Evolutionary conservation across 1,284 basidiomycete genomes (phyloP).

Genomic region (Athelia sp.): DNA sequence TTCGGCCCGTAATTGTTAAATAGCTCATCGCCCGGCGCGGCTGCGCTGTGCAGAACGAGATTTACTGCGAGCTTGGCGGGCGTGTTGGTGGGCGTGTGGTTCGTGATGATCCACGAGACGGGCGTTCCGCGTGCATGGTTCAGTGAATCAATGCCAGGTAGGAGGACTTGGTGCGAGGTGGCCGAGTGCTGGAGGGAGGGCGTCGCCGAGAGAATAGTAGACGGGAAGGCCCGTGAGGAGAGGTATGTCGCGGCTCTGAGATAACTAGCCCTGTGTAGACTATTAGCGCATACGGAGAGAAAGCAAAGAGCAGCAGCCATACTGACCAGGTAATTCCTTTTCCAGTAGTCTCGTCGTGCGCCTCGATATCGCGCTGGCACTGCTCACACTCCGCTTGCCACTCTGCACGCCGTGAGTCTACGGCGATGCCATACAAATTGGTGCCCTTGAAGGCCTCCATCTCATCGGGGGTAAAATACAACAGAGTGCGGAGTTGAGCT

Average conservation of each 20-base stretch:
- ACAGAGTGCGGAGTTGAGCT: slow-evolving; percentile 60
- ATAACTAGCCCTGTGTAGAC: slow-evolving; percentile 58
- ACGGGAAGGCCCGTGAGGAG: slow-evolving; percentile 87
- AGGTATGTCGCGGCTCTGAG: slow-evolving; percentile 69
- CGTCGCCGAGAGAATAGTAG: slow-evolving; percentile 58
- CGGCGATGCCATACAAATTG: slow-evolving; percentile 71
- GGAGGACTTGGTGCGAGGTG: slow-evolving; percentile 68
- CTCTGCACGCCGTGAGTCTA: slow-evolving; percentile 46
- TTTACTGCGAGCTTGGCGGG: slow-evolving; percentile 5
- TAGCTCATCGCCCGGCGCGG: slow-evolving; percentile 51
- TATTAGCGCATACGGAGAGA: slow-evolving; percentile 1
- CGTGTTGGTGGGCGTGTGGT: slow-evolving; percentile 24
- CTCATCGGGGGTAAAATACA: slow-evolving; percentile 69
- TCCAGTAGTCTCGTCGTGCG: slow-evolving; percentile 37
- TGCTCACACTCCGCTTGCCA: slow-evolving; percentile 59
- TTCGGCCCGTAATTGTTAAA: slow-evolving; percentile 88
- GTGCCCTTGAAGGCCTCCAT: slow-evolving; percentile 65
- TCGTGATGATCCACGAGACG: slow-evolving; percentile 75
- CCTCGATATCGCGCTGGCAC: slow-evolving; percentile 38
- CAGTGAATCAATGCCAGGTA: slow-evolving; percentile 81
- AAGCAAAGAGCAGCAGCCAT: background rate
- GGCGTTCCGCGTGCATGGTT: slow-evolving; percentile 74
- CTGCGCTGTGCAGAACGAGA: slow-evolving; percentile 43
- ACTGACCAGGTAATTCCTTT: slow-evolving; percentile 64
- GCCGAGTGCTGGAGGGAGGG: slow-evolving; percentile 48